Percentiles rank a stretch among this genome's conserved stretches.
Evolutionary conservation across 2,329 filamentous ascomycete species (phyloP).

Genomic region (Aspergillus neoniger): DNA sequence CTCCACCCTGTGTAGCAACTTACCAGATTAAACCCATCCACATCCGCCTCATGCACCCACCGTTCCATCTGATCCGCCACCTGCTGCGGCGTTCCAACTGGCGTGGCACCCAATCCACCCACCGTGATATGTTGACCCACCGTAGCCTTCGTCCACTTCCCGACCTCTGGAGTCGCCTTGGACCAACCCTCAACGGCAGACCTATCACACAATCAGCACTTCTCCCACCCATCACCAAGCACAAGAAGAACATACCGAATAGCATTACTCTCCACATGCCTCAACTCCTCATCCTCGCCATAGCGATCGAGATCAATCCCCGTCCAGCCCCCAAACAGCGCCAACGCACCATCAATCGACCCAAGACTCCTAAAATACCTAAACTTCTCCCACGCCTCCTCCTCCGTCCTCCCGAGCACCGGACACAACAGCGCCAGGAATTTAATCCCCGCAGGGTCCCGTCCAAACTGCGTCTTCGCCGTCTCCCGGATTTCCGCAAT

Average conservation of each 20-base stretch:
- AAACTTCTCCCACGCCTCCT: constrained; percentile 66
- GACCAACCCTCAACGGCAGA: constrained; percentile 54
- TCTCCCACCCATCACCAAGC: neutral
- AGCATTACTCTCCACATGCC: constrained; percentile 63
- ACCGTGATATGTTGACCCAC: constrained; percentile 68
- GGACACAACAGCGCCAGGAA: constrained; percentile 67
- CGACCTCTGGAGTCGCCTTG: constrained; percentile 58
- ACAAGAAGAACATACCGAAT: constrained; percentile 46
- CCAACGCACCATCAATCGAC: constrained; percentile 65
- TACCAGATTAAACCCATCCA: constrained; percentile 77
- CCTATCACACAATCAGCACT: constrained; percentile 29
- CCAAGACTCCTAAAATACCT: constrained; percentile 63
- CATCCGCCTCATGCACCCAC: constrained; percentile 68
- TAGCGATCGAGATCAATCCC: constrained; percentile 65
- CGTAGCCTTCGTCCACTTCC: constrained; percentile 72
- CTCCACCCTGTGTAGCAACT: too few relatives aligned
- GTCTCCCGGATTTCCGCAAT: constrained; percentile 64
- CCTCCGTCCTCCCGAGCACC: constrained; percentile 65
- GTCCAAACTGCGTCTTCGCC: constrained; percentile 55
- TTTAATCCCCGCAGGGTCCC: constrained; percentile 65
- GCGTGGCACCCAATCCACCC: constrained; percentile 65
- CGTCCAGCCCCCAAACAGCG: constrained; percentile 74
- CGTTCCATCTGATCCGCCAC: constrained; percentile 68
- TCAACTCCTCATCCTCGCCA: constrained; percentile 63
- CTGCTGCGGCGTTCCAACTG: constrained; percentile 64